phyloP scores from a whole-genome alignment of 164 flowering plant genomes.

The Nelumbo lutea region DNA sequence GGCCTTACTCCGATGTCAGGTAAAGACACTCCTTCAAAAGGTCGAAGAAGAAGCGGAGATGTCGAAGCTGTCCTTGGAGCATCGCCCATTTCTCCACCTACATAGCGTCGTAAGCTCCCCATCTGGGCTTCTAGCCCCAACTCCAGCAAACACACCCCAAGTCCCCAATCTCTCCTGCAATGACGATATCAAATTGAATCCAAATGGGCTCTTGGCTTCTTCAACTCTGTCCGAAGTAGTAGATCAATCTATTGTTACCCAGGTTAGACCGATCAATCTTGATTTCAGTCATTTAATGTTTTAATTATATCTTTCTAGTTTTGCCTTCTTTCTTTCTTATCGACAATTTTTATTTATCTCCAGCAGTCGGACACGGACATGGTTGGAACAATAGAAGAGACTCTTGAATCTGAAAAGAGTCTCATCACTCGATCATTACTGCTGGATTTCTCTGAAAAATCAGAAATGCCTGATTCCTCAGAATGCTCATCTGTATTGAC shows the following conservation, averaged over 20 bases:
- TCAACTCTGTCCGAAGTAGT: background rate
- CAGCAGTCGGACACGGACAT: slow-evolving; percentile 15
- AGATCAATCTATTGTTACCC: slow-evolving; percentile 27
- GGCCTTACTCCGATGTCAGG: slow-evolving; percentile 75
- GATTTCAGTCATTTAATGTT: background rate
- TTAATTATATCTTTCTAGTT: background rate
- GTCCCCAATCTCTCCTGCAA: slow-evolving; percentile 21
- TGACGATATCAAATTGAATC: background rate
- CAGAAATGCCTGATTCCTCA: slow-evolving; percentile 42
- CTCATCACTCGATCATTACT: slow-evolving; percentile 47
- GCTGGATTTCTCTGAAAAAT: slow-evolving; percentile 66
- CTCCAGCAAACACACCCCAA: slow-evolving; percentile 67
- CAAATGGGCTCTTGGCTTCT: background rate
- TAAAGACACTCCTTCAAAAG: slow-evolving; percentile 73
- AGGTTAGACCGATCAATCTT: slow-evolving; percentile 24
- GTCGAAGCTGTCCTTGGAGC: slow-evolving; percentile 33
- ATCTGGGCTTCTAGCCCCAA: slow-evolving; percentile 51
- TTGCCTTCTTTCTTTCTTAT: slow-evolving; percentile 2
- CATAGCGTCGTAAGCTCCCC: slow-evolving; percentile 37
- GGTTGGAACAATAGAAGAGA: slow-evolving; percentile 21
- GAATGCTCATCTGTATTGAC: slow-evolving; percentile 45
- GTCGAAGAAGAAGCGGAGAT: slow-evolving; percentile 78
- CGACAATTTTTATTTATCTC: background rate
- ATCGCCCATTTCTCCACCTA: slow-evolving; percentile 22
- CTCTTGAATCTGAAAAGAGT: slow-evolving; percentile 30